phyloP scores from a whole-genome alignment of 495 filamentous ascomycete species.

The Neurospora terricola region DNA sequence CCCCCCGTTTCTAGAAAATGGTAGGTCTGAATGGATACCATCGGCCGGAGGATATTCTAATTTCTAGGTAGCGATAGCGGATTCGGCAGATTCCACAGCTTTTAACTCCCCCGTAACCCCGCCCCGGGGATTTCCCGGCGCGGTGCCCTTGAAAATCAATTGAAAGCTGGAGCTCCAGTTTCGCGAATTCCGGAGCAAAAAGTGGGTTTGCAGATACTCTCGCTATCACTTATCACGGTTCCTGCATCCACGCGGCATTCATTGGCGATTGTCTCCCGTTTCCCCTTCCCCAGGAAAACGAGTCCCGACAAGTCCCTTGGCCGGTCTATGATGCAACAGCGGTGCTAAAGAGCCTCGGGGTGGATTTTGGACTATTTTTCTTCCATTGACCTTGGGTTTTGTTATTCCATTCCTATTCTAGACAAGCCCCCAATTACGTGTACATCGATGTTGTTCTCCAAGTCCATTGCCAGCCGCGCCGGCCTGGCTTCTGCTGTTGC shows the following conservation, averaged over 20 bases:
- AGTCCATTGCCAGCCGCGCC: conserved; percentile 28
- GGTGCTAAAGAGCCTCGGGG: not conserved
- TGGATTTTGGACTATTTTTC: not conserved
- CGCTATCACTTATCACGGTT: not conserved
- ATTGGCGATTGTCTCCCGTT: not conserved
- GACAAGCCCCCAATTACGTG: not conserved
- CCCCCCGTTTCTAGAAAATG: not conserved
- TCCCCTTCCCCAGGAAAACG: not conserved
- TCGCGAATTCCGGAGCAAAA: not conserved
- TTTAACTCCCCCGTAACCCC: not conserved
- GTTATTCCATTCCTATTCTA: not conserved
- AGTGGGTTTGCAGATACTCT: not conserved
- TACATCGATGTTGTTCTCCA: conserved; percentile 32
- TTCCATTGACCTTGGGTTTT: not conserved
- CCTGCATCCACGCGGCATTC: not conserved
- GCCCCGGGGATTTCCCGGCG: not conserved
- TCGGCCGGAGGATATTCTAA: not conserved
- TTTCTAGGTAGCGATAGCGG: not conserved
- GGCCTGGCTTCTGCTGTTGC: conserved; percentile 27
- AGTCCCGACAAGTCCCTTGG: conserved; percentile 1
- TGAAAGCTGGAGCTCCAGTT: not conserved
- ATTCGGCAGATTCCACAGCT: not conserved
- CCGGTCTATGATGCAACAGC: not conserved
- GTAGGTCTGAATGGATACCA: not conserved
- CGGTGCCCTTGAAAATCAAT: not conserved